Percentiles rank a stretch among this genome's conserved stretches.
Conservation (phyloP, 345 rosid genomes). For the Salix arbutifolia region DNA sequence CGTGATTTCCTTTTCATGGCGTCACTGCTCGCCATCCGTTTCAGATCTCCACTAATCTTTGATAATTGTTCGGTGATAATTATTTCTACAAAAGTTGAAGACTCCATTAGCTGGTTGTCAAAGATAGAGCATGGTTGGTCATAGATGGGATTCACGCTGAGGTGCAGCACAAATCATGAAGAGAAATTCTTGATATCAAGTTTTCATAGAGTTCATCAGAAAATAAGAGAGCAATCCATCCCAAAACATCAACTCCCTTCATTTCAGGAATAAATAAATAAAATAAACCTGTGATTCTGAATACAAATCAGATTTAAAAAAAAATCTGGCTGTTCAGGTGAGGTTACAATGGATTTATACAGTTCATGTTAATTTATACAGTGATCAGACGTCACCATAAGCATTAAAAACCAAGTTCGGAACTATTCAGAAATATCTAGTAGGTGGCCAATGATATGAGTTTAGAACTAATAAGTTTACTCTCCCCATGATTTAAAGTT, state of each 20-base stretch:
- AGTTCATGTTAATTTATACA: background rate
- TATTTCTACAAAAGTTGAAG: background rate
- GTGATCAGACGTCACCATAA: background rate
- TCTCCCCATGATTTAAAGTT: too few species aligned
- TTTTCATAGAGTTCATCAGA: too few species aligned
- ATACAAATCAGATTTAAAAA: background rate
- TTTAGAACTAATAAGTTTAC: too few species aligned
- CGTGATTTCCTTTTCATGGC: constrained; percentile 9
- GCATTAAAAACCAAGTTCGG: too few species aligned
- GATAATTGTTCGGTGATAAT: background rate
- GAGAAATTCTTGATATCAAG: background rate
- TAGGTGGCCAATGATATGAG: too few species aligned
- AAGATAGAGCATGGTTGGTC: background rate
- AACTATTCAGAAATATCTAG: too few species aligned
- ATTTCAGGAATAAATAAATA: too few species aligned
- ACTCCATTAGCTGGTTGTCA: background rate
- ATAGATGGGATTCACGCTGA: background rate
- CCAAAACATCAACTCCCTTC: background rate
- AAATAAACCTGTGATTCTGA: background rate
- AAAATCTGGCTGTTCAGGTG: background rate
- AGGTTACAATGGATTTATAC: background rate
- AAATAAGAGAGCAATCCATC: background rate
- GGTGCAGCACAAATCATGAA: background rate
- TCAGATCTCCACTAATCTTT: background rate
- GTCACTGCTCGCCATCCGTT: background rate